Base-by-base conservation (phyloP, 2,329 filamentous ascomycete species). In the Zymoseptoria pseudotritici region DNA sequence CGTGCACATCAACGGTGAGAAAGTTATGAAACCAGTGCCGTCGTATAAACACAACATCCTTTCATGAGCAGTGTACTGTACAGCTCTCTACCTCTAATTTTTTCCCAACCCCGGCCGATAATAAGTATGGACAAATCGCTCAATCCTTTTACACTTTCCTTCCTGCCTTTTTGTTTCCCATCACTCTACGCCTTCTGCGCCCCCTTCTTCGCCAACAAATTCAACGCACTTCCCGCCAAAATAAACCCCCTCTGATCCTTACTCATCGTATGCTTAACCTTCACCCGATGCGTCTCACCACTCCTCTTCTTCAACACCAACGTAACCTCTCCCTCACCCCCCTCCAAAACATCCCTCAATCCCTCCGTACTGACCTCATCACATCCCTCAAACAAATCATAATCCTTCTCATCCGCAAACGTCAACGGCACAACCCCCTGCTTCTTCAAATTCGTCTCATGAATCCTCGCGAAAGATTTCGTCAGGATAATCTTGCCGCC, bases 391-490 rank as follows among this genome's bases (percentile, higher is more conserved):
- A 99, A 89, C 64, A 80, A 78, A 71, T 94, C 90, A 73, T 97
- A 97, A 75, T 97, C 94, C 20, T 83, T 82, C 77, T 95, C 91
- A 74, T 96, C 82, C 53, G 80, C 90, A 72, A 99, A 96, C 0
- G 91, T 97, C 69, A 99, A 80, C 1, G 94, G 94, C 52, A 99
- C 91, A 36, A 99, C 89, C 64, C 94, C 94, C 79, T 99, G 94
- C 80, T 96, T 96, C 85, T 96, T 96, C 66, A 96, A 79, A 75
- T 96, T 96, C 29, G 91, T 96, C 81, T 96, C 91, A 79, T 96
- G 91, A 73, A 96, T 96, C 57, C 91, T 86, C 0, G 91, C 91
- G 72, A 96, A 96, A 46, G 84, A 89, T 80, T 96, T 96, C 59
- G 88, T 82, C 19, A 96, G 82, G 60, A 96, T 91, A 71, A 96